Evolutionary conservation across 2,329 filamentous ascomycete species (phyloP).

Genomic region (Xylariaceae sp.): DNA sequence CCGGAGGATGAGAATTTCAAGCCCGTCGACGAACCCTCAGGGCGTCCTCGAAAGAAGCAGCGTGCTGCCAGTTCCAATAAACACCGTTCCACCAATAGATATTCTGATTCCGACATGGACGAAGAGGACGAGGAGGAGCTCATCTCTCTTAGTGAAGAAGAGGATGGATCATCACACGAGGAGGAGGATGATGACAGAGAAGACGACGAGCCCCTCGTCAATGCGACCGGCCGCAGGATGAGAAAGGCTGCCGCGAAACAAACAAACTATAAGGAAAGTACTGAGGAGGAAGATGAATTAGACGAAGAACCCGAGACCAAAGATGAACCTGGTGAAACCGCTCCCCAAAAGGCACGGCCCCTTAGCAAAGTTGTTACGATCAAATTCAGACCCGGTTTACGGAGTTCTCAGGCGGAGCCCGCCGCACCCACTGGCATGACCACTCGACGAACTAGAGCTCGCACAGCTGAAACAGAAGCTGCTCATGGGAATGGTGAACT

Average conservation of each 20-base stretch:
- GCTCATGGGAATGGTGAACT: conserved; percentile 47
- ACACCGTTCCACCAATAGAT: conserved; percentile 34
- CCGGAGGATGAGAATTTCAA: conserved; percentile 62
- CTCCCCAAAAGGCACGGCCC: conserved; percentile 27
- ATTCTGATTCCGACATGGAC: conserved; percentile 57
- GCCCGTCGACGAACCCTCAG: conserved; percentile 38
- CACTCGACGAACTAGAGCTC: conserved; percentile 48
- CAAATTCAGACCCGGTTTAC: conserved; percentile 30
- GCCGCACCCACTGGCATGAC: conserved; percentile 18
- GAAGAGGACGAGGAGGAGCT: conserved; percentile 50
- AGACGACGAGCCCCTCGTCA: conserved; percentile 33
- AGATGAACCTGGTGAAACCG: conserved; percentile 35
- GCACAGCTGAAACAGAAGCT: conserved; percentile 50
- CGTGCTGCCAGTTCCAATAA: conserved; percentile 35
- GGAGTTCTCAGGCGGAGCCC: conserved; percentile 22
- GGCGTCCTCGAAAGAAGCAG: conserved; percentile 35
- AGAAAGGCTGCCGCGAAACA: conserved; percentile 41
- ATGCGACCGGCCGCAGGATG: conserved; percentile 40
- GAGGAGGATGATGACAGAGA: conserved; percentile 17
- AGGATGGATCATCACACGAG: conserved; percentile 43
- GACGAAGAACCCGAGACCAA: conserved; percentile 30
- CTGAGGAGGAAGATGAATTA: conserved; percentile 36
- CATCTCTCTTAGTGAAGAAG: conserved; percentile 46
- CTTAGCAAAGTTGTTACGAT: conserved; percentile 42
- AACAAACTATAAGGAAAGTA: conserved; percentile 43